Conservation (phyloP, 1,284 basidiomycete genomes). For the Austroboletus novae-zelandiae region DNA sequence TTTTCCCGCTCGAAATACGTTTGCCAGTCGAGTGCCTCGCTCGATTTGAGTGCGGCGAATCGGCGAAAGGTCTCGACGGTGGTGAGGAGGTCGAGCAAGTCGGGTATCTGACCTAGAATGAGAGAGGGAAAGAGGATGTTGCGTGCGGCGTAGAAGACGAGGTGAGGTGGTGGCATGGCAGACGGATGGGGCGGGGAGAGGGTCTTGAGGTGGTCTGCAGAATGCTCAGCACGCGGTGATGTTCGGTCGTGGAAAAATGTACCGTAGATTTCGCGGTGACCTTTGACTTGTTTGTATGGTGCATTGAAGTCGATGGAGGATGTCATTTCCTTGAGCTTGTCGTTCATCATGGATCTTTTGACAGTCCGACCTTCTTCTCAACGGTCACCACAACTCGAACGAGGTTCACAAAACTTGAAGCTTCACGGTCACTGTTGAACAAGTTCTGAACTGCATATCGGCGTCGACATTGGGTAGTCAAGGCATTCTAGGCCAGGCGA, state of each 20-base stretch:
- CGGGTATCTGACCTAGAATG: constrained; percentile 34
- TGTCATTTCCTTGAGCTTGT: constrained; percentile 11
- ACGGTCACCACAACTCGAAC: no score
- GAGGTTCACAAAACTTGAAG: no score
- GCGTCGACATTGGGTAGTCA: no score
- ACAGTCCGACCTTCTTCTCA: no score
- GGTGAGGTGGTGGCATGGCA: constrained; percentile 25
- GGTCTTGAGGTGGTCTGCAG: constrained; percentile 13
- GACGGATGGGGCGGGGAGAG: background rate
- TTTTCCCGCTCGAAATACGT: constrained; percentile 27
- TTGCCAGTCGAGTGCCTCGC: constrained; percentile 35
- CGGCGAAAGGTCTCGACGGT: constrained; percentile 41
- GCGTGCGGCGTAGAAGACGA: constrained; percentile 38
- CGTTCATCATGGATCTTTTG: no score
- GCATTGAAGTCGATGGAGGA: constrained; percentile 16
- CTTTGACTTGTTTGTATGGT: constrained; percentile 8
- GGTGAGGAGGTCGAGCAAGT: constrained; percentile 42
- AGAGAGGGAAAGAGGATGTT: constrained; percentile 39
- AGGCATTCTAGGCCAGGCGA: no score
- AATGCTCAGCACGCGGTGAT: background rate
- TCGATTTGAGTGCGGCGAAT: constrained; percentile 28
- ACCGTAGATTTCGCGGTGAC: constrained; percentile 23
- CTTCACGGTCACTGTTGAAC: no score
- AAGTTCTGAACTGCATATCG: no score
- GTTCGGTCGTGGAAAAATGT: background rate